Conservation (phyloP, 2,329 filamentous ascomycete genomes). For the Ophiosphaerella narmari region DNA sequence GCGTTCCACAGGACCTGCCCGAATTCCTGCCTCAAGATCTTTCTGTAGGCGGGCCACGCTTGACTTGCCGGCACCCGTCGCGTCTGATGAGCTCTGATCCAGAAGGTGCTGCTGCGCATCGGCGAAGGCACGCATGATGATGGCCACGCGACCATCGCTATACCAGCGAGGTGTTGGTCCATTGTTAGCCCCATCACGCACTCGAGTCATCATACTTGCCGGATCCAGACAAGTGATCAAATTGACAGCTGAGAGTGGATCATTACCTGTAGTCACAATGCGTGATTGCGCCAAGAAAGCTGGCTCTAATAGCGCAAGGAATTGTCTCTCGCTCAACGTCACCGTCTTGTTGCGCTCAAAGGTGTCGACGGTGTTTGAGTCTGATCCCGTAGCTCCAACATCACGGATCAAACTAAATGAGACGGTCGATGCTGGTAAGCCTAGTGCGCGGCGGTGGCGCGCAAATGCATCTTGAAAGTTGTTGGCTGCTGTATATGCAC, state of each 20-base stretch:
- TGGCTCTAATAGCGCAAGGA: conserved; percentile 5
- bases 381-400: conserved; percentile 8
- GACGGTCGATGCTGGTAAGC: conserved; percentile 14
- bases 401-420: conserved; percentile 26
- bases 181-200: neutral
- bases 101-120: neutral
- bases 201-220: neutral
- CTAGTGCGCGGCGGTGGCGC: conserved; percentile 1
- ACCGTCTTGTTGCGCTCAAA: conserved; percentile 9
- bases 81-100: neutral
- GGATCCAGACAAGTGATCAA: conserved; percentile 5
- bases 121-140: neutral
- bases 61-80: neutral
- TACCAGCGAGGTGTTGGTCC: conserved; percentile 1
- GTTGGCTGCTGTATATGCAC: conserved; percentile 18
- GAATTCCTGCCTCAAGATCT: neutral
- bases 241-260: conserved; percentile 3
- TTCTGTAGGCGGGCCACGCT: neutral
- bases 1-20: neutral
- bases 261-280: neutral
- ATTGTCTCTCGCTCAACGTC: neutral
- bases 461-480: conserved; percentile 16
- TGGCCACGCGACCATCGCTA: neutral
- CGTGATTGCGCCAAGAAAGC: neutral
- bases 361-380: conserved; percentile 1